These are phyloP conservation scores for Rhododendron kiyosumense DNA, from an alignment of 148 eudicot species.

Conservation along the genomic window DNA sequence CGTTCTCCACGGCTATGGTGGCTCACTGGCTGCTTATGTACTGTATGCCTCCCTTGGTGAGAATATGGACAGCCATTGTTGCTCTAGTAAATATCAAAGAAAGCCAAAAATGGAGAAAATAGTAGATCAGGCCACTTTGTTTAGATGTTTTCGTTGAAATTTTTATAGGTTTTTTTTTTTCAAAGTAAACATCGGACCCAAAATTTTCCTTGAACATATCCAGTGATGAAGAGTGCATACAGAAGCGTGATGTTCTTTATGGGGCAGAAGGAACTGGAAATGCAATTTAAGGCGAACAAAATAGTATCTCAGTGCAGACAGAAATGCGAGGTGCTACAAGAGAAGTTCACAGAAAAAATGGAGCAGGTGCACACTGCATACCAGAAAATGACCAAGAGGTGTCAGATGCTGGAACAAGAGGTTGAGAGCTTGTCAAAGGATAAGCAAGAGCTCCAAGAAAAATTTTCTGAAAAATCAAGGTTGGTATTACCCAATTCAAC, in stretches of 20 bases:
- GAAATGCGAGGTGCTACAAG: conserved; percentile 80
- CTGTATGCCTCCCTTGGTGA: background rate
- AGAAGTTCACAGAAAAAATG: conserved; percentile 69
- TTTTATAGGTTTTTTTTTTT: no score
- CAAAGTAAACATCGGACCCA: background rate
- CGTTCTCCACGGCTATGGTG: background rate
- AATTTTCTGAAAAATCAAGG: conserved; percentile 83
- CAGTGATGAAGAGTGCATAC: conserved; percentile 92
- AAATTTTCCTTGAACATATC: conserved; percentile 35
- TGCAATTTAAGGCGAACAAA: conserved; percentile 91
- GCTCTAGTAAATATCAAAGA: background rate
- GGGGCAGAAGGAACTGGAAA: conserved; percentile 86
- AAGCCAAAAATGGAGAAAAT: background rate
- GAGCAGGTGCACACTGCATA: conserved; percentile 81
- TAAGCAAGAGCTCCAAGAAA: conserved; percentile 82
- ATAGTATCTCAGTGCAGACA: conserved; percentile 69
- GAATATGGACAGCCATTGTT: background rate
- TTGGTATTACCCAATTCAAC: conserved; percentile 11
- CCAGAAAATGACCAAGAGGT: conserved; percentile 87
- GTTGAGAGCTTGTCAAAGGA: conserved; percentile 71
- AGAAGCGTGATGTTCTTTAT: conserved; percentile 81
- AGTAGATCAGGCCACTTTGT: background rate
- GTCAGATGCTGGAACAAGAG: conserved; percentile 90
- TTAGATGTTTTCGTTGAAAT: no score
- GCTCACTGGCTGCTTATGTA: background rate